A percentile compares a stretch with the other conserved stretches of the same genome.
Evolutionary conservation across 2,329 filamentous ascomycete genomes (phyloP).

Genomic region (Colletotrichum zoysiae): DNA sequence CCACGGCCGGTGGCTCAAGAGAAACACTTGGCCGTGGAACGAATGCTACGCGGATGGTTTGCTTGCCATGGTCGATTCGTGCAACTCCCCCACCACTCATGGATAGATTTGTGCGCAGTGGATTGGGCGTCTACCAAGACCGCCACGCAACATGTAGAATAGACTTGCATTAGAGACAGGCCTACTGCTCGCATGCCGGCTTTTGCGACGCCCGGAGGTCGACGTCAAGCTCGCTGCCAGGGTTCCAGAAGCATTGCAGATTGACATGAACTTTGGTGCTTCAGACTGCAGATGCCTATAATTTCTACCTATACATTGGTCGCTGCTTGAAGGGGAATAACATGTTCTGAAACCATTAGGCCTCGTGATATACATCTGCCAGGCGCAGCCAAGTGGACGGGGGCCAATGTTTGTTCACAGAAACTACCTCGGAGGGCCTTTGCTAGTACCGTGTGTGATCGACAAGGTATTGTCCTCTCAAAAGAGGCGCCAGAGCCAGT

Average conservation of each 20-base stretch:
- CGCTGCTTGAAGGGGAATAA: background rate
- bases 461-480: background rate
- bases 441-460: background rate
- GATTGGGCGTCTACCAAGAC: no score
- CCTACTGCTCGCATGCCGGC: no score
- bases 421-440: background rate
- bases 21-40: background rate
- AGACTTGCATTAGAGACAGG: background rate
- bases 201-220: background rate
- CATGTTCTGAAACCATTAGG: background rate
- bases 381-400: background rate
- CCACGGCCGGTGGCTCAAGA: background rate
- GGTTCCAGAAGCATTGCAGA: background rate
- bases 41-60: background rate
- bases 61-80: background rate
- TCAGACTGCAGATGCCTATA: background rate
- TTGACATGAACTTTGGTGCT: background rate
- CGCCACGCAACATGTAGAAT: no score
- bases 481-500: background rate
- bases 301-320: background rate
- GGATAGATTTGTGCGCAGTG: no score
- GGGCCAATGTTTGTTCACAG: background rate
- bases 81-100: background rate
- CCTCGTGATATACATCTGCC: background rate
- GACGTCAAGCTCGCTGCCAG: background rate